phyloP scores from a whole-genome alignment of 768 basidiomycete species.

The Amanita pseudoporphyria region DNA sequence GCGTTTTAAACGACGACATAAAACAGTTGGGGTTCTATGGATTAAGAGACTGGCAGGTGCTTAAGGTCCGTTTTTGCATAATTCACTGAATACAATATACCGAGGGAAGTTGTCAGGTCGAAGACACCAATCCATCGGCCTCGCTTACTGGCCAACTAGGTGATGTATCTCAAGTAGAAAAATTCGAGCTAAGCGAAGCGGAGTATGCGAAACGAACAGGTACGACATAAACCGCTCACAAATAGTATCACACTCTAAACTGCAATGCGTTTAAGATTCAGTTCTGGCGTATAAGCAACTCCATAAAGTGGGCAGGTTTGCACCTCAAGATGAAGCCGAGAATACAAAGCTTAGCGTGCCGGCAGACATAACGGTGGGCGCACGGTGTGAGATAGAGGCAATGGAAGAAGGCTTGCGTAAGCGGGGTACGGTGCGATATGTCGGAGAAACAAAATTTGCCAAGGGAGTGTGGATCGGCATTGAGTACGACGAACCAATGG shows the following conservation, averaged over 20 bases:
- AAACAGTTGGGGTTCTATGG: slow-evolving; percentile 69
- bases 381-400: slow-evolving; percentile 79
- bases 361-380: slow-evolving; percentile 51
- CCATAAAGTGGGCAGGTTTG: slow-evolving; percentile 85
- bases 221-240: slow-evolving; percentile 19
- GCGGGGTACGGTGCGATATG: slow-evolving; percentile 79
- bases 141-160: slow-evolving; percentile 78
- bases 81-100: neutral
- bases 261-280: slow-evolving; percentile 46
- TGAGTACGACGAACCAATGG: slow-evolving; percentile 92
- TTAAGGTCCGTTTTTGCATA: slow-evolving; percentile 47
- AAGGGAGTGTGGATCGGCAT: slow-evolving; percentile 82
- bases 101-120: slow-evolving; percentile 35
- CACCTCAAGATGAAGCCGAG: slow-evolving; percentile 33
- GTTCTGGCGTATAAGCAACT: slow-evolving; percentile 84
- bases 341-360: slow-evolving; percentile 15
- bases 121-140: slow-evolving; percentile 65
- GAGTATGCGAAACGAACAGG: slow-evolving; percentile 80
- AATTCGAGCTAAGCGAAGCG: slow-evolving; percentile 79
- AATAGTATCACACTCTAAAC: neutral
- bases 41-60: slow-evolving; percentile 63
- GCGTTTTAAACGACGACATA: slow-evolving; percentile 53
- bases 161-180: slow-evolving; percentile 81
- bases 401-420: slow-evolving; percentile 59
- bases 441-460: slow-evolving; percentile 73